Conservation (phyloP, 2,329 filamentous ascomycete species). For the Sporothrix protearum region DNA sequence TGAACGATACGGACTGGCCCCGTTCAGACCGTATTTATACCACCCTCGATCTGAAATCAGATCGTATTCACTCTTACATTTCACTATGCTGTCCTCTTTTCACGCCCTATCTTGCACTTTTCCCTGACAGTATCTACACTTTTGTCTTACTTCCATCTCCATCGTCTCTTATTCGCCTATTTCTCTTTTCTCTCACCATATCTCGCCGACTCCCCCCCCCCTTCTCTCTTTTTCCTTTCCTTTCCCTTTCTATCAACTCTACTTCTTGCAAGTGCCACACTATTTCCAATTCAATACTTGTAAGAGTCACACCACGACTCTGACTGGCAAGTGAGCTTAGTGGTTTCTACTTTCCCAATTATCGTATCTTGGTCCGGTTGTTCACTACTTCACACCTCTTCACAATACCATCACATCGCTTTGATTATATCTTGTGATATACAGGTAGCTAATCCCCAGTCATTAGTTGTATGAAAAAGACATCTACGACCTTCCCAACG, state of each 20-base stretch:
- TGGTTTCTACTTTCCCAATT: background rate
- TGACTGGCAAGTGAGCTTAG: background rate
- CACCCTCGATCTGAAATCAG: background rate
- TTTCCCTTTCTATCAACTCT: background rate
- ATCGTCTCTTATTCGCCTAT: background rate
- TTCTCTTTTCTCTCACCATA: background rate
- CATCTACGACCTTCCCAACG: slow-evolving; percentile 26
- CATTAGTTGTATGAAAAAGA: slow-evolving; percentile 17
- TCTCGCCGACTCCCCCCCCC: too few relatives aligned
- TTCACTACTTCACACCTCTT: background rate
- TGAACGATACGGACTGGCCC: background rate
- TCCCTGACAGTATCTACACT: background rate
- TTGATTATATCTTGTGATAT: background rate
- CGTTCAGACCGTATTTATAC: background rate
- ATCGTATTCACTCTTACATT: background rate
- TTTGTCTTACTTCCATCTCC: background rate
- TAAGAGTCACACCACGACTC: background rate
- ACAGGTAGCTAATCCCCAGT: background rate
- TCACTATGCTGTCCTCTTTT: background rate
- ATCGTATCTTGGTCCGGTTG: background rate
- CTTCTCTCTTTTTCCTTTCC: background rate
- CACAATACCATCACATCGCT: background rate
- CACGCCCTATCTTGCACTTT: background rate
- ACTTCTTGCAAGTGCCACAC: background rate
- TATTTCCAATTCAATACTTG: background rate